These are phyloP conservation scores for Pichia sp. DNA, from an alignment of 1,139 yeast species.

Conservation along the genomic window DNA sequence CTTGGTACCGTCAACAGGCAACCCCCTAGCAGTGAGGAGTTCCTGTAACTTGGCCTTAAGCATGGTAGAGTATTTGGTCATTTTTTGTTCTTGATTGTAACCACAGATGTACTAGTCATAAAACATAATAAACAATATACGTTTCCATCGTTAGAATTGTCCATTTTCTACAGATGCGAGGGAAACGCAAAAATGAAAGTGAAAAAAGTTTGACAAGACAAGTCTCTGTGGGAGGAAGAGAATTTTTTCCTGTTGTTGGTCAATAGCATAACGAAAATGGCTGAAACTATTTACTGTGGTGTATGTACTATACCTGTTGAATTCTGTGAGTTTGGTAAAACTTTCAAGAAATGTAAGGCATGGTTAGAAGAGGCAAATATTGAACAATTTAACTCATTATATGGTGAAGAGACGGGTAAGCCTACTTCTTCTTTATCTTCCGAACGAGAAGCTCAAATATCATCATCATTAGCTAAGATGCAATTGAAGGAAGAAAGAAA, in stretches of 20 bases:
- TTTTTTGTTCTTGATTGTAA: background rate
- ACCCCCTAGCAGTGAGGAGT: conserved; percentile 55
- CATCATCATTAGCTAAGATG: conserved; percentile 73
- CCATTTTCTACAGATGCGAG: too few species aligned
- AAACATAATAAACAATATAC: background rate
- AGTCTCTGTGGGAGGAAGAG: too few species aligned
- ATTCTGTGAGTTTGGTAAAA: conserved; percentile 88
- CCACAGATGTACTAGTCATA: background rate
- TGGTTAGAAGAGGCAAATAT: conserved; percentile 63
- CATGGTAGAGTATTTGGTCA: conserved; percentile 12
- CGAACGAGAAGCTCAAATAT: conserved; percentile 77
- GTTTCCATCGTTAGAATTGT: too few species aligned
- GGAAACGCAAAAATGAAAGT: too few species aligned
- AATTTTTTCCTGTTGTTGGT: too few species aligned
- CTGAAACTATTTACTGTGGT: conserved; percentile 51
- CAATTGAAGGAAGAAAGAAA: conserved; percentile 87
- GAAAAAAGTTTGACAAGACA: too few species aligned
- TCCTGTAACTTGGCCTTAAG: conserved; percentile 31
- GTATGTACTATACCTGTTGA: conserved; percentile 87
- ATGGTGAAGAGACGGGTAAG: conserved; percentile 44
- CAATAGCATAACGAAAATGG: too few species aligned
- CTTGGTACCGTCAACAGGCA: conserved; percentile 74
- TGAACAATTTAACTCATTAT: conserved; percentile 50
- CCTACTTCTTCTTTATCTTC: conserved; percentile 41
- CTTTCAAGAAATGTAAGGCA: conserved; percentile 71